phyloP scores from a whole-genome alignment of 2,329 filamentous ascomycete genomes.

The Penicillium sp. region DNA sequence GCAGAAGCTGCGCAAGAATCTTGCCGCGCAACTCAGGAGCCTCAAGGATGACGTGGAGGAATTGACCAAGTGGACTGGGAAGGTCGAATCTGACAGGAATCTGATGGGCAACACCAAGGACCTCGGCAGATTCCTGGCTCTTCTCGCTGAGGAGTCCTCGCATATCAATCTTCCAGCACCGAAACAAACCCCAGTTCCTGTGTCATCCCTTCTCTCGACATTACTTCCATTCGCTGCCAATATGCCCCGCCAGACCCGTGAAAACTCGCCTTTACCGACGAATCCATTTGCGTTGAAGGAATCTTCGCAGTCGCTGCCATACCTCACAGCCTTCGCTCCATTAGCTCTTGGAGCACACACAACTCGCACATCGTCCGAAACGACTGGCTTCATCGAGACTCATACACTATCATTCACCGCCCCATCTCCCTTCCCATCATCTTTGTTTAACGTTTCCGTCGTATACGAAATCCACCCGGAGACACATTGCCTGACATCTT shows the following conservation, averaged over 20 bases:
- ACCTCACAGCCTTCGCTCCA: conserved; percentile 68
- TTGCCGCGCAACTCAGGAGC: conserved; percentile 56
- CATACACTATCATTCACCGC: conserved; percentile 38
- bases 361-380: conserved; percentile 21
- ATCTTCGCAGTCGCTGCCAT: conserved; percentile 60
- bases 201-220: conserved; percentile 40
- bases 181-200: conserved; percentile 22
- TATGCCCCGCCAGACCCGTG: conserved; percentile 16
- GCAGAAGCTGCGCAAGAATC: conserved; percentile 51
- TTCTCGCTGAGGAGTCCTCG: conserved; percentile 31
- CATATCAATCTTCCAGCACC: conserved; percentile 21
- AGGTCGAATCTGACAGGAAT: conserved; percentile 40
- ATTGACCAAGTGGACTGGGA: conserved; percentile 58
- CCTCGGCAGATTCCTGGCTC: conserved; percentile 27
- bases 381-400: conserved; percentile 28
- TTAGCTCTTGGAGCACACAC: conserved; percentile 52
- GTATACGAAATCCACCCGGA: conserved; percentile 37
- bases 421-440: conserved; percentile 36
- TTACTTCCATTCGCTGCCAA: conserved; percentile 41
- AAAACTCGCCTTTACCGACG: conserved; percentile 51
- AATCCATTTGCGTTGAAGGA: conserved; percentile 62
- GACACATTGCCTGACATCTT: conserved; percentile 33
- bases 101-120: conserved; percentile 36
- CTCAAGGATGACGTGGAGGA: conserved; percentile 60
- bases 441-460: conserved; percentile 34